phyloP scores from a whole-genome alignment of 1,284 basidiomycete genomes.

The Cutaneotrichosporon dermatis region DNA sequence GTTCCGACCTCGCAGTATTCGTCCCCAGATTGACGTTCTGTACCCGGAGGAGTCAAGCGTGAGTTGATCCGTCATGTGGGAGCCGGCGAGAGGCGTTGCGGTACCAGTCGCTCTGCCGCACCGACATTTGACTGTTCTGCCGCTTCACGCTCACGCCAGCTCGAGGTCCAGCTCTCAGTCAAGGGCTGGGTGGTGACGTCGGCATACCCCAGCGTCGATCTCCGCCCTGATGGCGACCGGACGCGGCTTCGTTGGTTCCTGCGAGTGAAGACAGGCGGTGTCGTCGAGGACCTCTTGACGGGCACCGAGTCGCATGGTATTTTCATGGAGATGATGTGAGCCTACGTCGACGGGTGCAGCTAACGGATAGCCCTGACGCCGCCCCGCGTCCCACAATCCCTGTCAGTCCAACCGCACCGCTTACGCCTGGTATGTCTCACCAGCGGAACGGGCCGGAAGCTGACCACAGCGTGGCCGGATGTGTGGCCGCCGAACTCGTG shows the following conservation, averaged over 20 bases:
- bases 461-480: constrained; percentile 37
- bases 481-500: constrained; percentile 35
- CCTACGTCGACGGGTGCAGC: neutral
- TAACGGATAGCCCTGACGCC: constrained; percentile 2
- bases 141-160: constrained; percentile 16
- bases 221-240: constrained; percentile 27
- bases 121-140: no score
- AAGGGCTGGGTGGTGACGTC: constrained; percentile 41
- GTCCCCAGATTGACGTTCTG: constrained; percentile 37
- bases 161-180: constrained; percentile 38
- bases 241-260: constrained; percentile 41
- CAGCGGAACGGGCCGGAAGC: no score
- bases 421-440: neutral
- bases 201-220: constrained; percentile 37
- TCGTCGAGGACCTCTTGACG: constrained; percentile 40
- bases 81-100: no score
- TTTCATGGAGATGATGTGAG: constrained; percentile 40
- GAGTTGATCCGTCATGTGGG: constrained; percentile 7
- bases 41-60: constrained; percentile 37
- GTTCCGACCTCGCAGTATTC: constrained; percentile 39
- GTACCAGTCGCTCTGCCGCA: no score
- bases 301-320: constrained; percentile 35
- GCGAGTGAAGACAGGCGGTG: constrained; percentile 33
- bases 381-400: constrained; percentile 14
- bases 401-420: constrained; percentile 25